A percentile compares a stretch with the other conserved stretches of the same genome.
phyloP scores from a whole-genome alignment of 768 basidiomycete genomes.

The Lentinus brumalis region DNA sequence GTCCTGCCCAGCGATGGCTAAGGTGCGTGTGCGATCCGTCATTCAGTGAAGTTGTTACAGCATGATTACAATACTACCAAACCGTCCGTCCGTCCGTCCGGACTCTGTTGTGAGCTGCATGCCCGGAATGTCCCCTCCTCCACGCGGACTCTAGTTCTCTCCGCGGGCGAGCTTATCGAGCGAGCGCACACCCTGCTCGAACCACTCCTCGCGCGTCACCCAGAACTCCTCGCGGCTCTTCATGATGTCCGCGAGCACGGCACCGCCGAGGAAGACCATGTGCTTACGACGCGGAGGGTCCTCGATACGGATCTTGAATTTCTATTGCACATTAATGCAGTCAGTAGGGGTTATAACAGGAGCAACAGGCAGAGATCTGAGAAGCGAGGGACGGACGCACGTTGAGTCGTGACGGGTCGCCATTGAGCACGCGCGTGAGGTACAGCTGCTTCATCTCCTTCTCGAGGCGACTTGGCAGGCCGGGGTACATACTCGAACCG shows the following conservation, averaged over 20 bases:
- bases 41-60: conserved; percentile 6
- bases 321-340: conserved; percentile 47
- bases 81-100: background rate
- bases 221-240: conserved; percentile 93
- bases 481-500: conserved; percentile 98
- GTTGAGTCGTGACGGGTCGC: conserved; percentile 82
- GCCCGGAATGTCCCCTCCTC: conserved; percentile 5
- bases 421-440: conserved; percentile 82
- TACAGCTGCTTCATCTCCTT: conserved; percentile 99
- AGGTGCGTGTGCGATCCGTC: background rate
- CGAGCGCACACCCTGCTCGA: conserved; percentile 80
- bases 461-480: conserved; percentile 93
- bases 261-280: conserved; percentile 99
- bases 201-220: conserved; percentile 94
- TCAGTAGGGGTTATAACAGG: too few species aligned
- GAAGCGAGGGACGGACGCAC: conserved; percentile 49
- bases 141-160: conserved; percentile 35
- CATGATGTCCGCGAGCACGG: conserved; percentile 99
- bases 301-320: conserved; percentile 99
- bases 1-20: too few species aligned
- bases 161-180: conserved; percentile 86
- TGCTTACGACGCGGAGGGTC: conserved; percentile 98
- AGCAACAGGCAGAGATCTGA: too few species aligned
- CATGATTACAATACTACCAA: conserved; percentile 9
- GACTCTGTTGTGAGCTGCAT: background rate